Conservation (phyloP, 352 stramenopile species). For the Blastocystis sp. region DNA sequence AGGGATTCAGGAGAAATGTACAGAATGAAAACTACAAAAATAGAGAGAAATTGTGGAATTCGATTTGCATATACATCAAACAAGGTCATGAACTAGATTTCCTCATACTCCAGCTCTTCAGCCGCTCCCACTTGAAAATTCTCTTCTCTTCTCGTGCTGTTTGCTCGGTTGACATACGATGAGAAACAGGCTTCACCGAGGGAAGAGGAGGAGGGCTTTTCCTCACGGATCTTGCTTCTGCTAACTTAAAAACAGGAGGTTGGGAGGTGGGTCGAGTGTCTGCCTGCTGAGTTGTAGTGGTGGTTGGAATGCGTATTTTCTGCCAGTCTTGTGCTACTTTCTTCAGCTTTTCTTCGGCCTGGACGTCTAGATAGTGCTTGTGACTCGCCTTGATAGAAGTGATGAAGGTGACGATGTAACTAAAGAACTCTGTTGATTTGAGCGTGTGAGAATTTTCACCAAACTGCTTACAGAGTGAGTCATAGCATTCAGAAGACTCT, state of each 20-base stretch:
- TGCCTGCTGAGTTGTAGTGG: background rate
- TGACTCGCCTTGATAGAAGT: background rate
- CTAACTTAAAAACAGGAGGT: background rate
- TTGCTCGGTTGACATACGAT: background rate
- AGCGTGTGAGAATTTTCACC: background rate
- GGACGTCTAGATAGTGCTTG: conserved; percentile 34
- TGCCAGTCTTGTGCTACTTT: conserved; percentile 39
- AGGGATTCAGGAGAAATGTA: background rate
- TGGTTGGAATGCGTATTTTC: background rate
- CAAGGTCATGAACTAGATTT: background rate
- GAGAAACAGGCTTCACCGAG: background rate
- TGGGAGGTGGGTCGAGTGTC: background rate
- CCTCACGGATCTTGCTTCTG: background rate
- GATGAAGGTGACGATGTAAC: conserved; percentile 26
- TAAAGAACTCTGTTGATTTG: conserved; percentile 34
- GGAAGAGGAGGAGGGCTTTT: background rate
- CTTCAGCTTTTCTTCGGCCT: conserved; percentile 51
- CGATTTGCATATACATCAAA: background rate
- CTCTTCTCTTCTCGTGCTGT: background rate
- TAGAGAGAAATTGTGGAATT: background rate
- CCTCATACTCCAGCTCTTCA: background rate
- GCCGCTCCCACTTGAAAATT: background rate
- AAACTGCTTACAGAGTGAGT: background rate
- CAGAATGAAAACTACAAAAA: background rate
- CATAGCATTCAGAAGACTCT: background rate